Percentiles rank a stretch among this genome's conserved stretches.
Conservation (phyloP, 2,329 filamentous ascomycete species). For the Xylariaceae sp. region DNA sequence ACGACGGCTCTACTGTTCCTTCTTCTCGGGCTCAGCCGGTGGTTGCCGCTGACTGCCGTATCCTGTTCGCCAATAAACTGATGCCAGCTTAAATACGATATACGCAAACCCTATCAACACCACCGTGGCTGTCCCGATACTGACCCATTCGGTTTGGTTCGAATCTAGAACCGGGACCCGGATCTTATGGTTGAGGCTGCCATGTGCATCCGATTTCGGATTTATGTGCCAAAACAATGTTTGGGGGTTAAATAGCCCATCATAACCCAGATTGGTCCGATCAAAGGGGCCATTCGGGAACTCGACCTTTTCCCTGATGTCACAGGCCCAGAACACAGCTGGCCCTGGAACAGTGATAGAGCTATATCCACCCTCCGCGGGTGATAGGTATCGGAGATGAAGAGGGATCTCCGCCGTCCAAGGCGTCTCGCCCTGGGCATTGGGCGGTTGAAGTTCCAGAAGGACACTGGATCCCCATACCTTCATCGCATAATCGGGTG, state of each 20-base stretch:
- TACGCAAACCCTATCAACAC: conserved; percentile 63
- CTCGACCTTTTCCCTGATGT: conserved; percentile 57
- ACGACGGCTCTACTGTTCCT: conserved; percentile 24
- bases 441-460: conserved; percentile 62
- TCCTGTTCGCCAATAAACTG: conserved; percentile 33
- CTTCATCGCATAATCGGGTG: conserved; percentile 71
- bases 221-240: conserved; percentile 80
- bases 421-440: conserved; percentile 32
- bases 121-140: conserved; percentile 51
- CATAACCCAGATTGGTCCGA: conserved; percentile 76
- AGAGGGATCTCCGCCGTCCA: conserved; percentile 72
- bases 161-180: conserved; percentile 61
- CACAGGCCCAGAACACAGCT: conserved; percentile 85
- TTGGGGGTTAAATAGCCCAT: conserved; percentile 66
- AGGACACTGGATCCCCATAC: conserved; percentile 76
- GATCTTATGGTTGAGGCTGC: conserved; percentile 48
- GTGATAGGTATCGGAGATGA: conserved; percentile 76
- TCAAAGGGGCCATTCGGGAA: conserved; percentile 81
- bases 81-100: conserved; percentile 56
- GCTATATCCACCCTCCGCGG: conserved; percentile 49
- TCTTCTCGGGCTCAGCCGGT: conserved; percentile 22
- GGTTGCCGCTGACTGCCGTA: conserved; percentile 25
- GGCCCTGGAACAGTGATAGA: conserved; percentile 68
- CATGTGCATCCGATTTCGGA: conserved; percentile 39
- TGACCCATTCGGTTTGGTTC: conserved; percentile 42